Conservation (phyloP, 1,284 basidiomycete genomes). For the Ustilago sp. region DNA sequence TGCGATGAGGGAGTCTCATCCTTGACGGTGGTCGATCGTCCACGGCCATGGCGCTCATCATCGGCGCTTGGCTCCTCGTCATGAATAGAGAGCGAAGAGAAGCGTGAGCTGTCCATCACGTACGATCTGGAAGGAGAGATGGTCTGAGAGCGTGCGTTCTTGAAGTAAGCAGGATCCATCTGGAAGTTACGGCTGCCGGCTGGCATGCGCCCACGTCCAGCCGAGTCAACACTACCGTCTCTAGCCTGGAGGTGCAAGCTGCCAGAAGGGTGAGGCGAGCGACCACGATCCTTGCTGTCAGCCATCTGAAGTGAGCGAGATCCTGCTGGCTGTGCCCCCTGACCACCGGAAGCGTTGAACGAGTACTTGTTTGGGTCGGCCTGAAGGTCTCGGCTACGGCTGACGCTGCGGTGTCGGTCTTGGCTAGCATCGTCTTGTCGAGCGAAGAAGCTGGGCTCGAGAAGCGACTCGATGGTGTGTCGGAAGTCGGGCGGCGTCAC, state of each 20-base stretch:
- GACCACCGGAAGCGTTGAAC: constrained; percentile 33
- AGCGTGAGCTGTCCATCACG: constrained; percentile 58
- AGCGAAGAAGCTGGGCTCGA: constrained; percentile 74
- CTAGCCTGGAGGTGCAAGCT: constrained; percentile 46
- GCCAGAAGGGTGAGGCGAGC: constrained; percentile 49
- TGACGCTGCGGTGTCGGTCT: constrained; percentile 48
- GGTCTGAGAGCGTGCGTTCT: constrained; percentile 52
- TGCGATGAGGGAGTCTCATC: constrained; percentile 47
- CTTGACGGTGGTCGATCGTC: constrained; percentile 48
- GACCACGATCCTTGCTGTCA: constrained; percentile 38
- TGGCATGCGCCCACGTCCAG: constrained; percentile 42
- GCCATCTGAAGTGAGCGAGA: constrained; percentile 51
- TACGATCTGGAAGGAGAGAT: constrained; percentile 60
- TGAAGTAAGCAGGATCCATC: constrained; percentile 64
- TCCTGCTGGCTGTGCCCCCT: constrained; percentile 23
- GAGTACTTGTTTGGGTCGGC: constrained; percentile 46
- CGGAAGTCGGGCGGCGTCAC: constrained; percentile 67
- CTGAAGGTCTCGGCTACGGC: constrained; percentile 46
- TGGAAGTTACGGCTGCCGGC: constrained; percentile 50
- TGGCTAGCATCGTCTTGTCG: constrained; percentile 32
- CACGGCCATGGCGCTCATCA: constrained; percentile 42
- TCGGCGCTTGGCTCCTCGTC: constrained; percentile 32
- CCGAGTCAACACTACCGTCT: constrained; percentile 55
- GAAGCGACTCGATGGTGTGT: constrained; percentile 71
- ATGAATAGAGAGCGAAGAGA: constrained; percentile 54